A percentile compares a stretch with the other conserved stretches of the same genome.
Evolutionary conservation across 148 eudicot genomes (phyloP).

Genomic region (Vaccinium myrtillus): DNA sequence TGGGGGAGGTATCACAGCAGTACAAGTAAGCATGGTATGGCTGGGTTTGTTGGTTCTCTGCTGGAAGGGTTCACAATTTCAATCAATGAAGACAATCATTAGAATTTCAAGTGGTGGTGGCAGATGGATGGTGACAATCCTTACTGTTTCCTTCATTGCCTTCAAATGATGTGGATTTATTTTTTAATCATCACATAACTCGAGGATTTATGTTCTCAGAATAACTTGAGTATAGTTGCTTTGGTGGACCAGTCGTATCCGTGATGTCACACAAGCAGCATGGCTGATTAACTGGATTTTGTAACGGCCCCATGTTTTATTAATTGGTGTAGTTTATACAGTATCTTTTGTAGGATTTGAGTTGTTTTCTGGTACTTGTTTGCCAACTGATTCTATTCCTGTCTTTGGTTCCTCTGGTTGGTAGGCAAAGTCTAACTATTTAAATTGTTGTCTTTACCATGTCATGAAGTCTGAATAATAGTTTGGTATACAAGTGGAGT

Average conservation of each 20-base stretch:
- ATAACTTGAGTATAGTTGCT: background rate
- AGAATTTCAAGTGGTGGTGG: background rate
- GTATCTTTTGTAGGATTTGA: background rate
- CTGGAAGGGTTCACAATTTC: background rate
- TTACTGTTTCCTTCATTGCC: background rate
- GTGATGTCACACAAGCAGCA: background rate
- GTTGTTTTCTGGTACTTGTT: background rate
- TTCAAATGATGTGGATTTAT: background rate
- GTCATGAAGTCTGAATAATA: background rate
- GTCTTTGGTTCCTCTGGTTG: slow-evolving; percentile 1
- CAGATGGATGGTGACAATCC: background rate
- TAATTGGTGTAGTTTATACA: background rate
- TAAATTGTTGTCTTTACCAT: background rate
- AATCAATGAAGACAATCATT: background rate
- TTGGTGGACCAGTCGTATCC: background rate
- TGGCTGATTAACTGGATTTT: background rate
- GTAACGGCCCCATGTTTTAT: background rate
- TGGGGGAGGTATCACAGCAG: slow-evolving; percentile 54
- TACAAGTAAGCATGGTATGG: slow-evolving; percentile 45
- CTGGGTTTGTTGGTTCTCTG: slow-evolving; percentile 1
- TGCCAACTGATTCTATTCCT: background rate
- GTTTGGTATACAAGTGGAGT: background rate
- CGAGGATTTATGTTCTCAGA: background rate
- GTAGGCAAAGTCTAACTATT: background rate
- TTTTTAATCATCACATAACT: background rate